Percentiles rank a stretch among this genome's conserved stretches.
phyloP scores from a whole-genome alignment of 2,329 filamentous ascomycete genomes.

The Fusarium clavum region DNA sequence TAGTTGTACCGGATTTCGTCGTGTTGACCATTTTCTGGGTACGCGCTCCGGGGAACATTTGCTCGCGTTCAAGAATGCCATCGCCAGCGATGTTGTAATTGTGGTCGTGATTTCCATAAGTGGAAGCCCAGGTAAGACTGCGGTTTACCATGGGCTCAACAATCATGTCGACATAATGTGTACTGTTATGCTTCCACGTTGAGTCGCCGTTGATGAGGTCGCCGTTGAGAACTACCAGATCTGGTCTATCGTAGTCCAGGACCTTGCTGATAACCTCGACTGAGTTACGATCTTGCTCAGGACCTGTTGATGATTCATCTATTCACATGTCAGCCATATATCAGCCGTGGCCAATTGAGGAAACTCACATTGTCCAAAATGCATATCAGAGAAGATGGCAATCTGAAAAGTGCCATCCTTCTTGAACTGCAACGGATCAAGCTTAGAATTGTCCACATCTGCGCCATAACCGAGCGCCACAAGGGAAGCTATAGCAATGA shows the following conservation, averaged over 20 bases:
- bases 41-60: slow-evolving; percentile 52
- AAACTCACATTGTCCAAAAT: slow-evolving; percentile 41
- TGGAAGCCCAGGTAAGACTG: slow-evolving; percentile 71
- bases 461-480: slow-evolving; percentile 8
- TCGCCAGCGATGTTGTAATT: slow-evolving; percentile 66
- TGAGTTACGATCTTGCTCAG: slow-evolving; percentile 67
- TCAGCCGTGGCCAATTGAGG: accelerated
- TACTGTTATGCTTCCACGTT: slow-evolving; percentile 64
- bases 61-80: slow-evolving; percentile 57
- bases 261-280: slow-evolving; percentile 67
- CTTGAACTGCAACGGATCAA: slow-evolving; percentile 34
- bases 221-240: slow-evolving; percentile 76
- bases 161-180: slow-evolving; percentile 68
- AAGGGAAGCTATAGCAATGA: slow-evolving; percentile 9
- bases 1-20: slow-evolving; percentile 56
- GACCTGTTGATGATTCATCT: slow-evolving; percentile 45
- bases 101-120: slow-evolving; percentile 78
- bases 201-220: slow-evolving; percentile 79
- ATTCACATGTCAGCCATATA: background rate
- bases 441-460: slow-evolving; percentile 21
- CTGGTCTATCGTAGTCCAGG: slow-evolving; percentile 66
- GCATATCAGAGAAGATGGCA: slow-evolving; percentile 41
- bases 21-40: slow-evolving; percentile 56
- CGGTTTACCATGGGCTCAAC: slow-evolving; percentile 68
- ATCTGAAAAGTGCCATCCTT: slow-evolving; percentile 41